Percentiles rank a stretch among this genome's conserved stretches.
phyloP scores from a whole-genome alignment of 345 rosid genomes.

The Chamaenerion angustifolium region DNA sequence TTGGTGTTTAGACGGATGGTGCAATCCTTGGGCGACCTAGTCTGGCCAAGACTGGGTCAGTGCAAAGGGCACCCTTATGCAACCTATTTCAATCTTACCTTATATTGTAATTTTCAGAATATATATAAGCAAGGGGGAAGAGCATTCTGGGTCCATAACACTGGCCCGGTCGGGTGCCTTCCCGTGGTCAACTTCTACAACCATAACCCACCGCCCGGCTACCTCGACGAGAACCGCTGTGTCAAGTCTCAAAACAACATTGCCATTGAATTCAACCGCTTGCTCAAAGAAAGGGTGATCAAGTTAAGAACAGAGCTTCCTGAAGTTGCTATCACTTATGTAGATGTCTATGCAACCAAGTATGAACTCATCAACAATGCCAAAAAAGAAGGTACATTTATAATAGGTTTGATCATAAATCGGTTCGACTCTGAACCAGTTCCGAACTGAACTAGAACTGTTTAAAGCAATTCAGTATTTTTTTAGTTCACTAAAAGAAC shows the following conservation, averaged over 20 bases:
- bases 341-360: slow-evolving; percentile 68
- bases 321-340: slow-evolving; percentile 56
- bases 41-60: no score
- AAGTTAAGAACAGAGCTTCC: slow-evolving; percentile 47
- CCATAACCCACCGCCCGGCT: slow-evolving; percentile 47
- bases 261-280: slow-evolving; percentile 60
- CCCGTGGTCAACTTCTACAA: slow-evolving; percentile 59
- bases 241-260: slow-evolving; percentile 64
- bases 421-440: no score
- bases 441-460: no score
- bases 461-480: no score
- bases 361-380: slow-evolving; percentile 57
- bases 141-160: slow-evolving; percentile 74
- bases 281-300: slow-evolving; percentile 46
- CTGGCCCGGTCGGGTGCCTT: slow-evolving; percentile 84
- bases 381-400: slow-evolving; percentile 51
- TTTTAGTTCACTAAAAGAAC: no score
- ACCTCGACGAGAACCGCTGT: slow-evolving; percentile 58
- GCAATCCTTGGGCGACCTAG: no score
- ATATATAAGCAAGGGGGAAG: slow-evolving; percentile 43
- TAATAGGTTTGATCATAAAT: no score
- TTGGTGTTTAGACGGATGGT: no score
- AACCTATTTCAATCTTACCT: no score
- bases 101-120: slow-evolving; percentile 16
- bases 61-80: no score